Evolutionary conservation across 306 rosid genomes (phyloP).

Genomic region (Rosa persica): DNA sequence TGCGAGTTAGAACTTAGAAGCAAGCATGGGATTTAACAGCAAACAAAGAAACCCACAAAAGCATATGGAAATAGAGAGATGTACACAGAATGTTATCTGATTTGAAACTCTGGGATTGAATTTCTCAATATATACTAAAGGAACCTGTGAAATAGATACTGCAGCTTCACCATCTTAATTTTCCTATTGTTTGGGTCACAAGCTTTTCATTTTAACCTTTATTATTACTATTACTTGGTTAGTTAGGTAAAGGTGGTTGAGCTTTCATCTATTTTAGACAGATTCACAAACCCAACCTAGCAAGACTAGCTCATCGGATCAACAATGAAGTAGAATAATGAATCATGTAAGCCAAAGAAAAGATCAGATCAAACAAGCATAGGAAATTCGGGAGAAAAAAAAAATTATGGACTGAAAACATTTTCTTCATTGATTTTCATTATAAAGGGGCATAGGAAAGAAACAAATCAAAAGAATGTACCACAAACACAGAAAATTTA

Average conservation of each 20-base stretch:
- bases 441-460: too few relatives aligned
- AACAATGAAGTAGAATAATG: too few relatives aligned
- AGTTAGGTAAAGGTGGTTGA: not conserved
- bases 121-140: not conserved
- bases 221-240: not conserved
- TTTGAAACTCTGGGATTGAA: not conserved
- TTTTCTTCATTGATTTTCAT: too few relatives aligned
- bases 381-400: too few relatives aligned
- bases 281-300: not conserved
- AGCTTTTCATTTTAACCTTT: constrained; percentile 2
- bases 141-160: not conserved
- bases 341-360: too few relatives aligned
- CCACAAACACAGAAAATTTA: too few relatives aligned
- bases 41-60: not conserved
- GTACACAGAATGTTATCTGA: not conserved
- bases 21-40: not conserved
- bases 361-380: too few relatives aligned
- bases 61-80: not conserved
- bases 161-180: not conserved
- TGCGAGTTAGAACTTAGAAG: not conserved
- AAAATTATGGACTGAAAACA: too few relatives aligned
- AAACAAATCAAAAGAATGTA: too few relatives aligned
- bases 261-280: too few relatives aligned
- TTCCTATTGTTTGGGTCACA: constrained; percentile 12
- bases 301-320: not conserved